A percentile compares a stretch with the other conserved stretches of the same genome.
phyloP scores from a whole-genome alignment of 495 filamentous ascomycete species.

The Aspergillus leporis region DNA sequence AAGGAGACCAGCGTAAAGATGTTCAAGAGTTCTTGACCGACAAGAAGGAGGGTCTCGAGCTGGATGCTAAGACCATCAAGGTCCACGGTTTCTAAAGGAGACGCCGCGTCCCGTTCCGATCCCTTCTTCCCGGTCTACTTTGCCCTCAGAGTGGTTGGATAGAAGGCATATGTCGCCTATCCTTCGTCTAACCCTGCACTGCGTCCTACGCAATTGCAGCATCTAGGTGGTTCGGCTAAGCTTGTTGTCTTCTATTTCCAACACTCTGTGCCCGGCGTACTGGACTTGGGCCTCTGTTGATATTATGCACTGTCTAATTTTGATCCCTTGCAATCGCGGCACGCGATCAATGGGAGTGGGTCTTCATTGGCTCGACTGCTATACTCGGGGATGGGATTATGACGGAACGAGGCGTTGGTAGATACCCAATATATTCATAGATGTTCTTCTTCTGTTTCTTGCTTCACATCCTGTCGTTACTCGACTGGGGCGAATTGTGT shows the following conservation, averaged over 20 bases:
- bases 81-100: slow-evolving; percentile 59
- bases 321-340: slow-evolving; percentile 20
- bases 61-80: slow-evolving; percentile 97
- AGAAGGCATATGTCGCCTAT: slow-evolving; percentile 32
- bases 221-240: slow-evolving; percentile 18
- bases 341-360: slow-evolving; percentile 28
- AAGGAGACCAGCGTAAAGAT: slow-evolving; percentile 98
- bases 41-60: slow-evolving; percentile 87
- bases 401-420: slow-evolving; percentile 53
- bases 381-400: slow-evolving; percentile 41
- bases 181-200: slow-evolving; percentile 24
- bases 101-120: slow-evolving; percentile 46
- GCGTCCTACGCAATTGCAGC: slow-evolving; percentile 24
- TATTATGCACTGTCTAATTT: slow-evolving; percentile 30
- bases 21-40: slow-evolving; percentile 96
- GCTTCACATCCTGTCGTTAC: slow-evolving; percentile 32
- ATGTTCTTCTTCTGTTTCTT: slow-evolving; percentile 35
- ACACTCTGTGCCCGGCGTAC: slow-evolving; percentile 34
- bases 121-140: slow-evolving; percentile 45
- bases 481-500: slow-evolving; percentile 21
- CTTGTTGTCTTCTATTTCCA: slow-evolving; percentile 28
- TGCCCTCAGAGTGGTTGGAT: slow-evolving; percentile 40
- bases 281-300: slow-evolving; percentile 41
- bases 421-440: slow-evolving; percentile 51
- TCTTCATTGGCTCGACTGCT: slow-evolving; percentile 31